A percentile compares a stretch with the other conserved stretches of the same genome.
Evolutionary conservation across 495 filamentous ascomycete species (phyloP).

Genomic region (Xylaria castorea): DNA sequence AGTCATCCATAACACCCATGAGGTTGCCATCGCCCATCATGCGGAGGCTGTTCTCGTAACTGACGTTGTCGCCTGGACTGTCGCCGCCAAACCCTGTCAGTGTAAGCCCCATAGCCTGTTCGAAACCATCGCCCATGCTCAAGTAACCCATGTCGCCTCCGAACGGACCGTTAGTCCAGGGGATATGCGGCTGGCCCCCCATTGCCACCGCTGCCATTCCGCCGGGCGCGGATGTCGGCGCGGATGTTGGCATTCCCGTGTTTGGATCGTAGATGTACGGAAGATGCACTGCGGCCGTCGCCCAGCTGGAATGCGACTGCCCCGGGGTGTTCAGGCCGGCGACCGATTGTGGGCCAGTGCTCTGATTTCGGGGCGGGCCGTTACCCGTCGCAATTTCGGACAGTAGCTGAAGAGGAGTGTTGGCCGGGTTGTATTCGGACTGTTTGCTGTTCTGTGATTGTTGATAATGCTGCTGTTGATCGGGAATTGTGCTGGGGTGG

Average conservation of each 20-base stretch:
- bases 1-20: slow-evolving; percentile 7
- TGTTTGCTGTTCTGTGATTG: slow-evolving; percentile 36
- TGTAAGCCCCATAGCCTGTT: slow-evolving; percentile 59
- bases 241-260: neutral
- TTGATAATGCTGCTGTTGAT: slow-evolving; percentile 34
- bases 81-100: slow-evolving; percentile 48
- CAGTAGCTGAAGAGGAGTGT: slow-evolving; percentile 68
- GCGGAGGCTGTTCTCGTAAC: slow-evolving; percentile 41
- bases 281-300: slow-evolving; percentile 28
- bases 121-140: slow-evolving; percentile 52
- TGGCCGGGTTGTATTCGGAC: slow-evolving; percentile 44
- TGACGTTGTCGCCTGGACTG: slow-evolving; percentile 34
- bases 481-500: slow-evolving; percentile 1
- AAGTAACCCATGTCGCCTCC: slow-evolving; percentile 47
- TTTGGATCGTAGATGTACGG: slow-evolving; percentile 42
- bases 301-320: slow-evolving; percentile 20
- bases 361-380: slow-evolving; percentile 39
- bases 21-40: slow-evolving; percentile 35
- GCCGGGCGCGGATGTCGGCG: neutral
- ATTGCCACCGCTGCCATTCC: neutral
- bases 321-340: slow-evolving; percentile 13
- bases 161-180: slow-evolving; percentile 43
- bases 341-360: slow-evolving; percentile 13
- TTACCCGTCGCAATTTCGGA: slow-evolving; percentile 72
- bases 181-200: slow-evolving; percentile 30